Percentiles rank a stretch among this genome's conserved stretches.
Evolutionary conservation across 1,284 basidiomycete genomes (phyloP).

Genomic region (Megacollybia platyphylla): DNA sequence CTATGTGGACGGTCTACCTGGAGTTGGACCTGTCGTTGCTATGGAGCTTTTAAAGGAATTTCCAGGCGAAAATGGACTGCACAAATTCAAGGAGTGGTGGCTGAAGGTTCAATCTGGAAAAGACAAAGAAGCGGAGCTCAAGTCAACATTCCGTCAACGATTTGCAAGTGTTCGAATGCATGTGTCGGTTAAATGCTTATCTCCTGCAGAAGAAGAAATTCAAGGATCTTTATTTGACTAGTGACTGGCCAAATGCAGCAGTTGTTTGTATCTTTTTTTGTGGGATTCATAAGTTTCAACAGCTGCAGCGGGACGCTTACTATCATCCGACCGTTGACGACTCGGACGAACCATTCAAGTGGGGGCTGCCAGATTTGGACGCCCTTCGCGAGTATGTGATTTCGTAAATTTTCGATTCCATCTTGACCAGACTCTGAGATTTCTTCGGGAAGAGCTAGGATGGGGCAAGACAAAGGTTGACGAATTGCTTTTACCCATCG

Average conservation of each 20-base stretch:
- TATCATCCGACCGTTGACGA: constrained; percentile 83
- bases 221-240: constrained; percentile 67
- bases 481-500: constrained; percentile 86
- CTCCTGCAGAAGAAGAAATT: constrained; percentile 74
- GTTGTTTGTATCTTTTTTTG: constrained; percentile 44
- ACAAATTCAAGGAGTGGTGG: constrained; percentile 94
- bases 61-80: constrained; percentile 71
- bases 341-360: constrained; percentile 91
- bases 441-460: constrained; percentile 73
- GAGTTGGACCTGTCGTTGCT: constrained; percentile 91
- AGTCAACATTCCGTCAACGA: constrained; percentile 65
- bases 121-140: constrained; percentile 63
- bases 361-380: constrained; percentile 94
- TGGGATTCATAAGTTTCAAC: constrained; percentile 3
- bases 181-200: constrained; percentile 1
- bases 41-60: constrained; percentile 94
- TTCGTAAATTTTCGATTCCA: not conserved
- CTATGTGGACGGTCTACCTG: constrained; percentile 92
- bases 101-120: constrained; percentile 82
- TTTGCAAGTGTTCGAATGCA: constrained; percentile 51
- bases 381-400: constrained; percentile 66
- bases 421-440: constrained; percentile 31
- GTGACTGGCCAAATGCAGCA: constrained; percentile 83
- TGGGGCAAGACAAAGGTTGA: constrained; percentile 87
- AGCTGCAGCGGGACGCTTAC: constrained; percentile 76